These are phyloP conservation scores for Penicillium atrosanguineum DNA, from an alignment of 495 filamentous ascomycete species.

Conservation along the genomic window DNA sequence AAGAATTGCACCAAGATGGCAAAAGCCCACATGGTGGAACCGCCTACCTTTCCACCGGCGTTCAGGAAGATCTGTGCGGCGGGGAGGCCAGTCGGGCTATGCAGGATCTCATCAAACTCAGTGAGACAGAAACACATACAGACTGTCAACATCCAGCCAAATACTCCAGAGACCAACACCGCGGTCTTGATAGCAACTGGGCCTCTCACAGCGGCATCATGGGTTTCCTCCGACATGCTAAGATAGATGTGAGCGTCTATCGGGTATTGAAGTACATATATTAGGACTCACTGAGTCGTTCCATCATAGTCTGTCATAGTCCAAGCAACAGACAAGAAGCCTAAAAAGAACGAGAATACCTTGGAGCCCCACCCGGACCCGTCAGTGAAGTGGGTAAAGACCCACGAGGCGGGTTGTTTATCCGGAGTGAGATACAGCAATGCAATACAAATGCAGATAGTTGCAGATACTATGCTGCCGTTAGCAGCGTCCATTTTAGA, in stretches of 20 bases:
- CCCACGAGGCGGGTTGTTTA: conserved; percentile 61
- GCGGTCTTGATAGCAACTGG: conserved; percentile 63
- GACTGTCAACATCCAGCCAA: conserved; percentile 66
- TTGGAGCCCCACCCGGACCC: conserved; percentile 66
- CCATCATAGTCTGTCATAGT: conserved; percentile 77
- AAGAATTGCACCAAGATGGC: conserved; percentile 71
- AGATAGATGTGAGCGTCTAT: neutral
- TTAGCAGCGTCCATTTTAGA: neutral
- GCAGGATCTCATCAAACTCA: conserved; percentile 61
- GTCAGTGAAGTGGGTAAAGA: conserved; percentile 65
- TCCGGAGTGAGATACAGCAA: conserved; percentile 62
- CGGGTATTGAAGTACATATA: neutral
- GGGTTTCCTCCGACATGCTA: conserved; percentile 72
- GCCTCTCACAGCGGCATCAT: conserved; percentile 64
- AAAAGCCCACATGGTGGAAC: conserved; percentile 66
- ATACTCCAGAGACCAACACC: conserved; percentile 60
- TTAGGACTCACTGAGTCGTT: conserved; percentile 58
- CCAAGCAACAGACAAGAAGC: conserved; percentile 72
- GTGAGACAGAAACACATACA: conserved; percentile 68
- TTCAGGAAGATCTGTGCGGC: conserved; percentile 72
- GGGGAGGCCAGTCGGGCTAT: conserved; percentile 61
- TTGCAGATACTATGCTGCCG: conserved; percentile 43
- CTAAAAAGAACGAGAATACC: conserved; percentile 62
- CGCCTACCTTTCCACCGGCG: conserved; percentile 59
- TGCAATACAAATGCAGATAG: conserved; percentile 60